Conservation (phyloP, 208 protist genomes). For the Trypanosoma congolense region DNA sequence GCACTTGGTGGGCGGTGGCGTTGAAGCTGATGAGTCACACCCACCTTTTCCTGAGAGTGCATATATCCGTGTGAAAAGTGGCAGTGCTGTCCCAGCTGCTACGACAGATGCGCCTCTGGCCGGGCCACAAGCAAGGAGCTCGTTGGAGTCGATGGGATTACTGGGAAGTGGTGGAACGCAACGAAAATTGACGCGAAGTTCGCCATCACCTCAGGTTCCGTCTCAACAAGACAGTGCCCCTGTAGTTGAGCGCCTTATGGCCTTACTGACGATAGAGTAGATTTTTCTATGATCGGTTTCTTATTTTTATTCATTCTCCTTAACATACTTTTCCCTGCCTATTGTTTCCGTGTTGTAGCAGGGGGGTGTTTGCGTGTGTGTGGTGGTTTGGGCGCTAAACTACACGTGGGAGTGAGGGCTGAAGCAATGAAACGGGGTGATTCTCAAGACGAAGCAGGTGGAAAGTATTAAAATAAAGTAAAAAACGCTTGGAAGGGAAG, state of each 20-base stretch:
- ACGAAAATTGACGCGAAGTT: neutral
- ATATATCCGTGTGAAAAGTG: neutral
- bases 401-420: too few species aligned
- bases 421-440: too few species aligned
- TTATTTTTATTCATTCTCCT: too few species aligned
- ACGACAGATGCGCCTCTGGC: too few species aligned
- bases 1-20: slow-evolving; percentile 14
- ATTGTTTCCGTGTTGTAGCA: too few species aligned
- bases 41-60: neutral
- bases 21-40: neutral
- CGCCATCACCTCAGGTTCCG: neutral
- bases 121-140: neutral
- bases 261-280: slow-evolving; percentile 31
- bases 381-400: too few species aligned
- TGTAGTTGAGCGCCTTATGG: slow-evolving; percentile 33
- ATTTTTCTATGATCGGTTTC: too few species aligned
- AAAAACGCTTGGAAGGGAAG: too few species aligned
- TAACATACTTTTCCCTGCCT: too few species aligned
- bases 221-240: slow-evolving; percentile 2
- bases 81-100: neutral
- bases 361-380: too few species aligned
- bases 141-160: slow-evolving; percentile 3
- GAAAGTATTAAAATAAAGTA: too few species aligned
- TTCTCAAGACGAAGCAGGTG: too few species aligned
- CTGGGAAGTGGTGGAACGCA: slow-evolving; percentile 1